Percentiles rank a stretch among this genome's conserved stretches.
Conservation (phyloP, 805 yeast genomes). For the Candida cerambycidarum region DNA sequence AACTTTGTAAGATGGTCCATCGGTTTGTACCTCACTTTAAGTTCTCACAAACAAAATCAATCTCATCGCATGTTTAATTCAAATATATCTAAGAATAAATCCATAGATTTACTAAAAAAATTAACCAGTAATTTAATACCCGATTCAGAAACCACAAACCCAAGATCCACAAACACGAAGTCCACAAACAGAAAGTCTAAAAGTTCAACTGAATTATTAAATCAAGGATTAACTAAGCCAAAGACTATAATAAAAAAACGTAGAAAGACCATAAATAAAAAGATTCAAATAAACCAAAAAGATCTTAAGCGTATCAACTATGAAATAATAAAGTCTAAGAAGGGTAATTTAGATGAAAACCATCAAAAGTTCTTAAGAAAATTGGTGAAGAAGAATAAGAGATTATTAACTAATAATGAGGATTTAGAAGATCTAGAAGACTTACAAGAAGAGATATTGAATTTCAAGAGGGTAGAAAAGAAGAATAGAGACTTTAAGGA, state of each 20-base stretch:
- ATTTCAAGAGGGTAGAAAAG: conserved; percentile 26
- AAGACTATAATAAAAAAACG: conserved; percentile 19
- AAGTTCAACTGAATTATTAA: conserved; percentile 20
- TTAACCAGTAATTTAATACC: conserved; percentile 18
- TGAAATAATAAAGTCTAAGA: conserved; percentile 37
- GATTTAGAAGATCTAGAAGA: conserved; percentile 27
- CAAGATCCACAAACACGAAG: neutral
- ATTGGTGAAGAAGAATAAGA: conserved; percentile 37
- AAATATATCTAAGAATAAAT: conserved; percentile 31
- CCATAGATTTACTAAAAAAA: conserved; percentile 42
- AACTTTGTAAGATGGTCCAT: too few species aligned
- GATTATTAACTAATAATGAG: conserved; percentile 20
- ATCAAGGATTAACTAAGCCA: conserved; percentile 17
- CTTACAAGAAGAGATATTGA: conserved; percentile 30
- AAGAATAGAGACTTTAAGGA: conserved; percentile 36
- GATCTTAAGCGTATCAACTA: conserved; percentile 38
- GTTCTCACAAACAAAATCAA: neutral
- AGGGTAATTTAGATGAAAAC: conserved; percentile 24
- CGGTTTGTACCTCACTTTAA: neutral
- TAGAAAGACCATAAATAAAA: conserved; percentile 28
- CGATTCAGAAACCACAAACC: neutral
- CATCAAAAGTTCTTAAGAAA: conserved; percentile 40
- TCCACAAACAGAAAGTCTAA: neutral
- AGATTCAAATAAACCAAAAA: conserved; percentile 27
- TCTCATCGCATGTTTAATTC: conserved; percentile 25